Evolutionary conservation across 208 protist species (phyloP).

Genomic region (Endotrypanum monterogeii): DNA sequence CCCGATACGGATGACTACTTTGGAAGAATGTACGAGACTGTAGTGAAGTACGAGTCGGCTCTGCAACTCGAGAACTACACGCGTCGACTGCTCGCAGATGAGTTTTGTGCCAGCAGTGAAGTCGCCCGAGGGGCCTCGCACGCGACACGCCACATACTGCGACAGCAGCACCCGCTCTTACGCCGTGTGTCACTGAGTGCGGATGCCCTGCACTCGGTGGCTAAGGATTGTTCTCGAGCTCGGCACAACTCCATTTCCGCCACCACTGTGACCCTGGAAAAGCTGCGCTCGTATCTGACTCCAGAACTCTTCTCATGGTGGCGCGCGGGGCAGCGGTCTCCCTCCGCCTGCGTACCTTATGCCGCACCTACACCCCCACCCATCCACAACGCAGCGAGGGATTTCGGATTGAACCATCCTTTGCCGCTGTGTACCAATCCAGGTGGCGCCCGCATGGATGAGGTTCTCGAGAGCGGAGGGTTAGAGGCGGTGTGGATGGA

Average conservation of each 20-base stretch:
- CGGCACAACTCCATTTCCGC: not conserved
- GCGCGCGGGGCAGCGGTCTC: not conserved
- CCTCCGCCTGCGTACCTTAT: not conserved
- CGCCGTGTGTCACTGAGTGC: conserved; percentile 16
- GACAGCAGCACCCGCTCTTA: conserved; percentile 29
- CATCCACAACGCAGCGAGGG: not conserved
- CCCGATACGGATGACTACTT: not conserved
- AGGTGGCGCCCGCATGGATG: not conserved
- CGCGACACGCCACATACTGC: conserved; percentile 13
- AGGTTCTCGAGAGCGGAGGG: not conserved
- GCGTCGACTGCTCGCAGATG: conserved; percentile 30
- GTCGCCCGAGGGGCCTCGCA: conserved; percentile 20
- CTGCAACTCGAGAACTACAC: conserved; percentile 50
- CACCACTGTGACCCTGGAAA: not conserved
- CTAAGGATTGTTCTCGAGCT: too few species aligned
- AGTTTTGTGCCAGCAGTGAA: conserved; percentile 22
- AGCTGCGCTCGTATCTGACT: conserved; percentile 7
- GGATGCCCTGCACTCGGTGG: not conserved
- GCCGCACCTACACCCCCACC: not conserved
- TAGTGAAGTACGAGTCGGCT: conserved; percentile 27
- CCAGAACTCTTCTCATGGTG: conserved; percentile 19
- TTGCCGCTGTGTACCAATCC: not conserved
- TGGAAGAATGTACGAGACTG: conserved; percentile 18
- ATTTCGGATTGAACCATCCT: not conserved
- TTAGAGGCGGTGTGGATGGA: not conserved